These are phyloP conservation scores for Phytomonas sp. DNA, from an alignment of 208 protist genomes.

Conservation along the genomic window DNA sequence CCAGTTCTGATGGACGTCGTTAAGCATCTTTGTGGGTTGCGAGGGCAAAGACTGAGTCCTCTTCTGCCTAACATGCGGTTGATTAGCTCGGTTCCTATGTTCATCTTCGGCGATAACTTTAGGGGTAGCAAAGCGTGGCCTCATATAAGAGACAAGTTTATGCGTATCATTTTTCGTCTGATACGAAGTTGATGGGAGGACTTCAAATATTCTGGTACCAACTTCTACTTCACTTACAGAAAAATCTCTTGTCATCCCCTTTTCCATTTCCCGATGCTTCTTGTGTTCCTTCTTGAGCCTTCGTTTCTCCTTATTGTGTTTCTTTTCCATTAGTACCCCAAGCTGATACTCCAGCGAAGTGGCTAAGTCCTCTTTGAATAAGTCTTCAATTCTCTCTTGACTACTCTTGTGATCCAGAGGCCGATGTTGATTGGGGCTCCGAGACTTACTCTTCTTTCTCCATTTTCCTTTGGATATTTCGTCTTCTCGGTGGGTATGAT, in stretches of 20 bases:
- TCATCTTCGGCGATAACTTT: background rate
- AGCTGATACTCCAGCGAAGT: background rate
- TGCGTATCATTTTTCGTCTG: background rate
- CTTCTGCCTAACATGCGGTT: background rate
- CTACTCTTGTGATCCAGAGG: background rate
- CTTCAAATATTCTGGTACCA: background rate
- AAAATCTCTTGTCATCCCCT: background rate
- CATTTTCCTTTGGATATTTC: background rate
- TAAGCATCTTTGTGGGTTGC: background rate
- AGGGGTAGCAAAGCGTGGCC: background rate
- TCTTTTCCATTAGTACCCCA: background rate
- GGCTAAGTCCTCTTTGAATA: background rate
- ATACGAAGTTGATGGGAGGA: background rate
- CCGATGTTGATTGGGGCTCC: background rate
- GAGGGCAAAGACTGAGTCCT: background rate
- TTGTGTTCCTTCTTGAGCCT: background rate
- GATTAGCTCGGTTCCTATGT: background rate
- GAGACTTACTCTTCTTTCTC: slow-evolving; percentile 14
- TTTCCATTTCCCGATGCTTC: background rate
- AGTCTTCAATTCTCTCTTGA: background rate
- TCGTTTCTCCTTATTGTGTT: background rate
- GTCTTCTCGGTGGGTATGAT: background rate
- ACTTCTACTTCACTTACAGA: background rate
- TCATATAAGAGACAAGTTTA: background rate
- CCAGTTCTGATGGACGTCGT: background rate